Evolutionary conservation across 73 alveolate genomes (phyloP).

Genomic region (Breviolum minutum): DNA sequence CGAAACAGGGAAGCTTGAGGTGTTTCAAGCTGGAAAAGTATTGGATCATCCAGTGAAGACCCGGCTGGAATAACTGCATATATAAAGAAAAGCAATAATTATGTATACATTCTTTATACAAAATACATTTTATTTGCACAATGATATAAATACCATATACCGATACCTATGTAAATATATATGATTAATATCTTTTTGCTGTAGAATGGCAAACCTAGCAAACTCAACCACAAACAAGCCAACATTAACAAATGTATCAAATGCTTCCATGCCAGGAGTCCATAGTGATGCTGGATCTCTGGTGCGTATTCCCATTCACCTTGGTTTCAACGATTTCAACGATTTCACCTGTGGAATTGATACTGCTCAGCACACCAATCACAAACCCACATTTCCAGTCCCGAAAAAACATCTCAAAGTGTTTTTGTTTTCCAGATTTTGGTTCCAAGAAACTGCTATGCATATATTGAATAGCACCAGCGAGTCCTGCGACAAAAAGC

Average conservation of each 20-base stretch:
- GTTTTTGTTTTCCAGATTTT: not conserved
- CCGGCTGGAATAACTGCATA: not conserved
- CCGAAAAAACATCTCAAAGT: not conserved
- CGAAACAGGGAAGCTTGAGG: not conserved
- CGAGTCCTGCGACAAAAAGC: not conserved
- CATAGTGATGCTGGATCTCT: not conserved
- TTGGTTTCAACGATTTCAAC: not conserved
- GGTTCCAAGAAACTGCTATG: not conserved
- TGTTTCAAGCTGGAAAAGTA: not conserved
- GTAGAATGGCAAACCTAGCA: too few species aligned
- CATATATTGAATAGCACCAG: not conserved
- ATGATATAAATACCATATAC: not conserved
- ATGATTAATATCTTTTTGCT: too few species aligned
- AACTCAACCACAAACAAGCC: too few species aligned
- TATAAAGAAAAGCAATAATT: too few species aligned
- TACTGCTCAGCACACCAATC: not conserved
- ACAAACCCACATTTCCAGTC: not conserved
- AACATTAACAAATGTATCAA: too few species aligned
- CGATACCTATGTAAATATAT: too few species aligned
- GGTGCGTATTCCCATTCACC: conserved; percentile 35
- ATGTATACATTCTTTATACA: too few species aligned
- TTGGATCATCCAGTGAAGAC: too few species aligned
- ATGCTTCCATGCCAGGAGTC: not conserved
- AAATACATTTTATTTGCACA: too few species aligned
- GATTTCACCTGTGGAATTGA: not conserved